Evolutionary conservation across 208 protist species (phyloP).

Genomic region (Trypanosoma caninum): DNA sequence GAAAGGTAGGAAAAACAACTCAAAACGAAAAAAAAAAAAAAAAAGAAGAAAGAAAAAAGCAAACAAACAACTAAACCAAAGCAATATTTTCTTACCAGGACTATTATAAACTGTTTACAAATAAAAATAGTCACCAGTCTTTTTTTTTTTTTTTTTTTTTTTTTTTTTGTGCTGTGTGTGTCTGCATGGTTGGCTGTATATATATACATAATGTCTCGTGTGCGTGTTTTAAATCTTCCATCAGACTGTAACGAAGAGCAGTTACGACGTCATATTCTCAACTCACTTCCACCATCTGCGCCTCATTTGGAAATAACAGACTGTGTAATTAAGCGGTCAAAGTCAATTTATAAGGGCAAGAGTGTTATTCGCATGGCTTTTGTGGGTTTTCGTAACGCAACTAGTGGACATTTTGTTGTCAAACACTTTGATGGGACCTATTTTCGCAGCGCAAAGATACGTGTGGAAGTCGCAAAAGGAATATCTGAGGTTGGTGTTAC

Average conservation of each 20-base stretch:
- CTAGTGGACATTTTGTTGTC: conserved; percentile 85
- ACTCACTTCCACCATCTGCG: conserved; percentile 62
- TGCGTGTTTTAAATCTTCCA: conserved; percentile 95
- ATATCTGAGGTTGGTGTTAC: conserved; percentile 63
- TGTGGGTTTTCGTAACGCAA: conserved; percentile 89
- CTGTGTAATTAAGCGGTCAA: conserved; percentile 44
- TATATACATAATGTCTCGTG: conserved; percentile 66
- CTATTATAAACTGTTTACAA: too few species aligned
- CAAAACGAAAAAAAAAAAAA: too few species aligned
- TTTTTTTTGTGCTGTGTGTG: neutral
- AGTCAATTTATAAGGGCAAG: conserved; percentile 24
- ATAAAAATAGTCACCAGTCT: too few species aligned
- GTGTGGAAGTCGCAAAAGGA: conserved; percentile 77
- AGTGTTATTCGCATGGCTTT: conserved; percentile 94
- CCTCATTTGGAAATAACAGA: conserved; percentile 88
- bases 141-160: neutral
- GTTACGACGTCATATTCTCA: conserved; percentile 87
- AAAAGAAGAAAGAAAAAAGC: too few species aligned
- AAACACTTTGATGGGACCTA: conserved; percentile 92
- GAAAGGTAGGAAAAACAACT: too few species aligned
- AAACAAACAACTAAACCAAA: too few species aligned
- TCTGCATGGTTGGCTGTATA: conserved; percentile 1
- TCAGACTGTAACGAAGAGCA: conserved; percentile 90
- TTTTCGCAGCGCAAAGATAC: conserved; percentile 92
- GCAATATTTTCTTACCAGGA: too few species aligned